Evolutionary conservation across 192 early-diverging fungal species (phyloP).

Genomic region (Geranomyces variabilis): DNA sequence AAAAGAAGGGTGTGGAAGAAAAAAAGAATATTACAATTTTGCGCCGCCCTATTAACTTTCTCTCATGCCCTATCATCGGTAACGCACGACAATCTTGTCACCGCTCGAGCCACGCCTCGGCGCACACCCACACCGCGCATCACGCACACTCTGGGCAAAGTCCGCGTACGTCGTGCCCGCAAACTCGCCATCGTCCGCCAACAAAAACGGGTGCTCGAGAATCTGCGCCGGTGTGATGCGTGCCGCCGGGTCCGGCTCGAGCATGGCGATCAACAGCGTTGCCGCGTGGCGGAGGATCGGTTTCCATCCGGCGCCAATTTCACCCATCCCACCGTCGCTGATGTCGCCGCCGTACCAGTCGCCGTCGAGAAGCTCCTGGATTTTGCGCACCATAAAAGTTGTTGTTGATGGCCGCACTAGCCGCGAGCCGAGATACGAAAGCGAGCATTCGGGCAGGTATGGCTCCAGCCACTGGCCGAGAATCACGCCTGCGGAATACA

Average conservation of each 20-base stretch:
- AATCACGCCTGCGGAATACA: slow-evolving; percentile 72
- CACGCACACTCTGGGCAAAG: not conserved
- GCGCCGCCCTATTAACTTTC: too few species aligned
- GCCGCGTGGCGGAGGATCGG: slow-evolving; percentile 60
- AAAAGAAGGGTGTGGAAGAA: too few species aligned
- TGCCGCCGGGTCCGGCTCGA: slow-evolving; percentile 56
- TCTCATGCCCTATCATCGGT: too few species aligned
- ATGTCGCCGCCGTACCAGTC: not conserved
- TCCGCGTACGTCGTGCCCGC: slow-evolving; percentile 14
- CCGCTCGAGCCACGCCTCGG: not conserved
- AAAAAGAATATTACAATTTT: too few species aligned
- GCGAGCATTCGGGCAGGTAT: slow-evolving; percentile 61
- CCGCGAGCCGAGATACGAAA: slow-evolving; percentile 72
- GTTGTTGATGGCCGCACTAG: slow-evolving; percentile 70
- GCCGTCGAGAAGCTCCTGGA: slow-evolving; percentile 14
- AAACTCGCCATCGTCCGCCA: slow-evolving; percentile 20
- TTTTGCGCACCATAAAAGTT: slow-evolving; percentile 60
- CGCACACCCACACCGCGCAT: slow-evolving; percentile 1
- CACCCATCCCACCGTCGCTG: not conserved
- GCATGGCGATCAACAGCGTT: slow-evolving; percentile 60
- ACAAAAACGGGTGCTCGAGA: slow-evolving; percentile 62
- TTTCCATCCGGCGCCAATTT: slow-evolving; percentile 41
- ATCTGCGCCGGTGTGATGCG: slow-evolving; percentile 62
- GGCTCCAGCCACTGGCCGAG: slow-evolving; percentile 76
- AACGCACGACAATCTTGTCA: not conserved